Base-by-base conservation (phyloP, 345 rosid species). In the Brassica nigra region DNA sequence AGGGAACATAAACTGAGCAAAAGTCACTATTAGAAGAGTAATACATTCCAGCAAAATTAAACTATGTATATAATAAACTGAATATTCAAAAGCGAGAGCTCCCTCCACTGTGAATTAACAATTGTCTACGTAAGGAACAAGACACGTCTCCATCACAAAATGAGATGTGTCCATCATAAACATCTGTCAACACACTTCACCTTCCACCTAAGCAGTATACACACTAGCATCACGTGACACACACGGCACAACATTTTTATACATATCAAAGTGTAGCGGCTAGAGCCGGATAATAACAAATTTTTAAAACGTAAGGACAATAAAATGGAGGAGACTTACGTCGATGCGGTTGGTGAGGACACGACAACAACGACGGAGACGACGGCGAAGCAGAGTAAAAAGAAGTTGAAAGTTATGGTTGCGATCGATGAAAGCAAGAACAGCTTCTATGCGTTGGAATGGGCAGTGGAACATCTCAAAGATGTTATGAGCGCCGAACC, bases 391-490 rank as follows among this genome's bases (percentile, higher is more conserved):
- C 54, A 66, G 66, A 72, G 64, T 70, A 80, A 47, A 31, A 82
- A 81, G 83, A 82, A 73, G 86, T 65, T 83, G 83, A 86, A 76
- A 31, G 86, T 89, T 52, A 78, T 88, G 89, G 87, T 87, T 79
- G 92, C 89, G 1, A 27, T 89, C 8, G 95, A 92, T 37, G 92
- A 88, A 36, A 90, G 93, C 80, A 89, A 84, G 16, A 87, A 80
- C 57, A 89, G 95, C 62, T 88, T 89, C 72, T 83, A 87, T 54
- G 93, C 91, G 9, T 86, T 92, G 33, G 80, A 84, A 47, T 90
- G 92, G 97, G 81, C 78, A 0, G 87, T 89, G 11, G 87, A 88
- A 28, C 70, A 86, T 59, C 80, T 89, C 14, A 58, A 78, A 63
- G 61, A 59, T 33, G 70, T 71, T 18, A 2, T 70, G 0, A 37